A percentile compares a stretch with the other conserved stretches of the same genome.
phyloP scores from a whole-genome alignment of 208 protist genomes.

The Trypanosoma boissoni region DNA sequence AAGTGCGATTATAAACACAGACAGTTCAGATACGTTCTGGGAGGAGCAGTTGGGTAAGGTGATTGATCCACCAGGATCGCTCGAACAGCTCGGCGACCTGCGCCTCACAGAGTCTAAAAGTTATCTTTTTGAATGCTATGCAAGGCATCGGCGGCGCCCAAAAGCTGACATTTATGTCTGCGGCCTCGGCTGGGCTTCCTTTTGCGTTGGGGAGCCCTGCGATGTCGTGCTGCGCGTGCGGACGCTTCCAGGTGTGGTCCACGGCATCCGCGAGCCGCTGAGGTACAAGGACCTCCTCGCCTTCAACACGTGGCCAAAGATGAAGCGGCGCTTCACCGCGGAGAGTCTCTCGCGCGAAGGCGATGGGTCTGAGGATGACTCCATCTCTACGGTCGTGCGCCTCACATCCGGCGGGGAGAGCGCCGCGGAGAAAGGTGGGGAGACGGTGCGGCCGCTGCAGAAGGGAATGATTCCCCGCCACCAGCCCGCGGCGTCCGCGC shows the following conservation, averaged over 20 bases:
- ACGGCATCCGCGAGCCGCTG: conserved; percentile 85
- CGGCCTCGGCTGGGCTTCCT: conserved; percentile 83
- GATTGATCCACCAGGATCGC: conserved; percentile 72
- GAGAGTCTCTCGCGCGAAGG: conserved; percentile 44
- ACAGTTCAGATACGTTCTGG: conserved; percentile 78
- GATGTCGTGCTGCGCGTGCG: conserved; percentile 91
- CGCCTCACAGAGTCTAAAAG: conserved; percentile 61
- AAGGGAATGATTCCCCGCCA: conserved; percentile 49
- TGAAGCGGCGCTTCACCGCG: conserved; percentile 67
- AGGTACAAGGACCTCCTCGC: conserved; percentile 85
- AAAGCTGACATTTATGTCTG: conserved; percentile 91
- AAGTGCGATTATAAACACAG: conserved; percentile 75
- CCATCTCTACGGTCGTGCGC: conserved; percentile 80
- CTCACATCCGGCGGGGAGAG: conserved; percentile 25
- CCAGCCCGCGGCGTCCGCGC: conserved; percentile 44
- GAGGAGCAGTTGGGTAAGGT: conserved; percentile 75
- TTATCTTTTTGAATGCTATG: conserved; percentile 91
- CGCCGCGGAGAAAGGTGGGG: neutral
- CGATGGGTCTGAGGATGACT: conserved; percentile 49
- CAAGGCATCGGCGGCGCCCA: conserved; percentile 59
- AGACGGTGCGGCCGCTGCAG: conserved; percentile 27
- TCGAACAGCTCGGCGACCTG: conserved; percentile 69
- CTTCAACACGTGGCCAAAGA: conserved; percentile 69
- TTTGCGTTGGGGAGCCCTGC: conserved; percentile 72
- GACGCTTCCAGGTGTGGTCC: conserved; percentile 85